Base-by-base conservation (phyloP, 2,329 filamentous ascomycete genomes). In the Rhexocercosporidium sp. region DNA sequence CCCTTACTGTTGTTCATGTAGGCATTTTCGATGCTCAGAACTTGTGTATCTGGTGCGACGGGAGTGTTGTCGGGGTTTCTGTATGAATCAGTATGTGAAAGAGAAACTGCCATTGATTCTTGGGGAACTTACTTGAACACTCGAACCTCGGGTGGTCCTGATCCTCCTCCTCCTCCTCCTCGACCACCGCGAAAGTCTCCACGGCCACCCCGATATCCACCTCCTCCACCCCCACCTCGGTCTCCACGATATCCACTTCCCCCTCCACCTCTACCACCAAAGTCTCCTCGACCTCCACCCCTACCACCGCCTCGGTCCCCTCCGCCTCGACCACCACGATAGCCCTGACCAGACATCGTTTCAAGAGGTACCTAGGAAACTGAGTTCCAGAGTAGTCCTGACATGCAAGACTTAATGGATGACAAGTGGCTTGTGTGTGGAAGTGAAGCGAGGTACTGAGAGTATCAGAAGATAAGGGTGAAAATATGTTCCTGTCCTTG, bases 181-280 rank as follows among this genome's bases (percentile, higher is more conserved):
- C 77, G 71, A 25, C 76, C 69, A 41, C 75, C 72, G 22, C 76
- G 72, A 46, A 62, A 47, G 5, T 54, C 59, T 12, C 72, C 47
- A 41, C 60, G 18, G 14, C 66, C 65, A 22, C 70, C 75, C 34
- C 74, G 70, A 53, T 74, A 71, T 25, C 20, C 76, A 70, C 39
- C 75, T 31, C 76, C 72, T 57, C 77, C 72, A 59, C 76, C 70
- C 27, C 76, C 76, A 51, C 75, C 73, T 62, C 62, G 74, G 69
- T 60, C 69, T 61, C 66, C 62, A 11, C 69, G 73, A 44, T 77
- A 74, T 46, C 76, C 72, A 41, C 77, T 72, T 20, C 75, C 67
- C 49, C 74, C 71, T 27, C 76, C 72, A 25, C 77, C 75, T 29
- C 77, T 72, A 57, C 76, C 73, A 59, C 65, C 74, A 64, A 71